These are phyloP conservation scores for Phyllostachys edulis DNA, from an alignment of 176 grass and related monocot genomes.

Conservation along the genomic window DNA sequence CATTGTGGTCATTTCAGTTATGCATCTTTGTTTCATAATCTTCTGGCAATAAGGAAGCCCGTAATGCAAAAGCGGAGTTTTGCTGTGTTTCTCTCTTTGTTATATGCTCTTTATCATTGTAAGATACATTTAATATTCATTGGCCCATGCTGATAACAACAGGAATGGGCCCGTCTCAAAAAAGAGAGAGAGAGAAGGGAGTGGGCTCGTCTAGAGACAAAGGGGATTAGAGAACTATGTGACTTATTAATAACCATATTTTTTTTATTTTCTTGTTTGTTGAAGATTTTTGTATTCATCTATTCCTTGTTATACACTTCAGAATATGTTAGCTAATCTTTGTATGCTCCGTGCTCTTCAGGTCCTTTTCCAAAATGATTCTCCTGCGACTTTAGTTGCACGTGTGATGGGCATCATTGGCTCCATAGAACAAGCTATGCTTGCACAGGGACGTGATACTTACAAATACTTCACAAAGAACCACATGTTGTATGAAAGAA, in stretches of 20 bases:
- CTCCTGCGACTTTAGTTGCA: slow-evolving; percentile 89
- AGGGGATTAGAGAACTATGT: neutral
- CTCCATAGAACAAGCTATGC: slow-evolving; percentile 96
- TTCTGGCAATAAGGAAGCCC: neutral
- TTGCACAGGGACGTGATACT: slow-evolving; percentile 85
- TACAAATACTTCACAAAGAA: slow-evolving; percentile 99
- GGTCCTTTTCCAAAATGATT: slow-evolving; percentile 99
- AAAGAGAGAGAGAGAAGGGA: neutral
- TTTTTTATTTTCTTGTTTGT: neutral
- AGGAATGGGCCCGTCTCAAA: neutral
- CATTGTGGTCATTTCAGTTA: neutral
- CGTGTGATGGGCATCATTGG: slow-evolving; percentile 92
- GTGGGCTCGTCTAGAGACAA: neutral
- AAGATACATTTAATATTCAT: slow-evolving; percentile 15
- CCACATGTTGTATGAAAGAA: slow-evolving; percentile 96
- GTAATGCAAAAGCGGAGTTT: neutral
- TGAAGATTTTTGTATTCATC: neutral
- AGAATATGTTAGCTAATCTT: slow-evolving; percentile 13
- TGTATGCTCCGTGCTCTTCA: slow-evolving; percentile 23
- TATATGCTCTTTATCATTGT: neutral
- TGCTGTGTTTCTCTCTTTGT: neutral
- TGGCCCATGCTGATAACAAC: neutral
- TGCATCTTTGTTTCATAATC: neutral
- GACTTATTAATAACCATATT: neutral
- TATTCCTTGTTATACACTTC: neutral